Conservation (phyloP, 345 rosid genomes). For the Aquilaria malaccensis region DNA sequence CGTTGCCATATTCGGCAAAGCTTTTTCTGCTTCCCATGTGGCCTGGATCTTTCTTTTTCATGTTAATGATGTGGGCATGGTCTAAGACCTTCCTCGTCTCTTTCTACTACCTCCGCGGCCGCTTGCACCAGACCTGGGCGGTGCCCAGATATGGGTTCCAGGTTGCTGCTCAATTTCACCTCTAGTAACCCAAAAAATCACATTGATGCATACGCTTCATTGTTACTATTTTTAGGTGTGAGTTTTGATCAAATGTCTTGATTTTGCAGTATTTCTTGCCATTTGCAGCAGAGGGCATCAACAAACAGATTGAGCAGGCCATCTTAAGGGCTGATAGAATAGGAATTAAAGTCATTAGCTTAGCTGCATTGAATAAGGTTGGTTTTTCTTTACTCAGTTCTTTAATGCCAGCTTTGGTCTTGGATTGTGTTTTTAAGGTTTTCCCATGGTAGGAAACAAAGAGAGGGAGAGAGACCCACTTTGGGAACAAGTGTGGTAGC, state of each 20-base stretch:
- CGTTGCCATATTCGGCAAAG: constrained; percentile 42
- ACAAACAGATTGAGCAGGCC: constrained; percentile 71
- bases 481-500: constrained; percentile 4
- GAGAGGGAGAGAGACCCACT: neutral
- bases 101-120: constrained; percentile 61
- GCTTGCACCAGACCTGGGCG: constrained; percentile 67
- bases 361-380: constrained; percentile 94
- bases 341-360: constrained; percentile 92
- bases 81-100: constrained; percentile 55
- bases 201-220: neutral
- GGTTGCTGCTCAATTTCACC: constrained; percentile 23
- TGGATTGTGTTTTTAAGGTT: too few species aligned
- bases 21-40: constrained; percentile 36
- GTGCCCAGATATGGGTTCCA: constrained; percentile 92
- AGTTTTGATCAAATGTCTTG: neutral
- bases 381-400: neutral
- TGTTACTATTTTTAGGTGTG: too few species aligned
- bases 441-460: too few species aligned
- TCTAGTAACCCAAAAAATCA: too few species aligned
- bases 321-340: constrained; percentile 69
- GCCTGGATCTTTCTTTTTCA: constrained; percentile 37
- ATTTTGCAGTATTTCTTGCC: constrained; percentile 89
- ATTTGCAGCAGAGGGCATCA: constrained; percentile 78
- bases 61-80: constrained; percentile 69
- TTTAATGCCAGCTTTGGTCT: neutral